Conservation (phyloP, 306 rosid genomes). For the Mimosa bimucronata region DNA sequence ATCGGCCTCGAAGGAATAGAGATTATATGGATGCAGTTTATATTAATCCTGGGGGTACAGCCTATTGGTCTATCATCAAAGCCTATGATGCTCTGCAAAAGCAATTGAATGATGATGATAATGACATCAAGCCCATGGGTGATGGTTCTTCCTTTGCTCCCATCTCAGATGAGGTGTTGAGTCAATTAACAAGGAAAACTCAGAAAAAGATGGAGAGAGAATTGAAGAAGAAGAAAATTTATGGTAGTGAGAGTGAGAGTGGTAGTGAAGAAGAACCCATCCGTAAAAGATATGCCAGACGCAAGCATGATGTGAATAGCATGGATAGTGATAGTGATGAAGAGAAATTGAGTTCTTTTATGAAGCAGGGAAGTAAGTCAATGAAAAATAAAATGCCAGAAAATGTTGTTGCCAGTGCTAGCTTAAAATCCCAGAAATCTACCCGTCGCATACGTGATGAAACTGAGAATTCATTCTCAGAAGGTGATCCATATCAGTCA, state of each 20-base stretch:
- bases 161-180: conserved; percentile 70
- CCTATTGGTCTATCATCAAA: conserved; percentile 92
- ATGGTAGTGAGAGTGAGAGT: conserved; percentile 58
- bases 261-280: conserved; percentile 52
- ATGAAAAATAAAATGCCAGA: conserved; percentile 59
- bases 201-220: conserved; percentile 83
- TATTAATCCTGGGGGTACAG: conserved; percentile 82
- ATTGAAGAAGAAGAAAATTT: conserved; percentile 63
- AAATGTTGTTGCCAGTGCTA: conserved; percentile 48
- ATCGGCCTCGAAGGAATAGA: conserved; percentile 90
- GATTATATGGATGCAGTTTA: conserved; percentile 93
- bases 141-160: conserved; percentile 59
- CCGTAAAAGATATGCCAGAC: conserved; percentile 44
- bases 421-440: conserved; percentile 54
- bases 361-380: conserved; percentile 76
- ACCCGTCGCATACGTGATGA: conserved; percentile 43
- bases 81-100: conserved; percentile 92
- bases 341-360: conserved; percentile 76
- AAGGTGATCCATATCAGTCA: conserved; percentile 49
- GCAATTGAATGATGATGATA: conserved; percentile 67
- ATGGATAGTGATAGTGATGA: conserved; percentile 68
- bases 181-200: conserved; percentile 90
- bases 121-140: conserved; percentile 50
- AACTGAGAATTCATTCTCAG: conserved; percentile 46
- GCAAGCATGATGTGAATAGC: conserved; percentile 56